Evolutionary conservation across 2,329 filamentous ascomycete species (phyloP).

Genomic region (Ascochyta pisi): DNA sequence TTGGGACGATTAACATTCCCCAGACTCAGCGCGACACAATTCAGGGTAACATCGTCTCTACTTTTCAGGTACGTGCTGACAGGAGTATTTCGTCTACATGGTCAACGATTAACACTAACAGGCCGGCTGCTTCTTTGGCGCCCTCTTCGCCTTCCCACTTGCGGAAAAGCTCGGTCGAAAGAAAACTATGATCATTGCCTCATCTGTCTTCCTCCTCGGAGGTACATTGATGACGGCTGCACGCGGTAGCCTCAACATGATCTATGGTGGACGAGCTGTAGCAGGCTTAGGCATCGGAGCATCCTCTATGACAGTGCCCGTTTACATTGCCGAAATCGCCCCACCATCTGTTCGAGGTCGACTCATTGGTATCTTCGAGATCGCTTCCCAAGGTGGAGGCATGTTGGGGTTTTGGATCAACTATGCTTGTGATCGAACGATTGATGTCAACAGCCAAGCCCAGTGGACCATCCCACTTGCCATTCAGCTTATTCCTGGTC

Average conservation of each 20-base stretch:
- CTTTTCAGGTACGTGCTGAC: constrained; percentile 38
- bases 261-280: constrained; percentile 47
- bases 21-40: constrained; percentile 45
- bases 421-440: constrained; percentile 51
- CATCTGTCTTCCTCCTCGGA: constrained; percentile 53
- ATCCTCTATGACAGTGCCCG: constrained; percentile 47
- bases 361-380: constrained; percentile 71
- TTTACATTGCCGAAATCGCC: constrained; percentile 52
- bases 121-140: constrained; percentile 50
- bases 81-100: neutral
- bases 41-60: constrained; percentile 50
- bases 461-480: constrained; percentile 71
- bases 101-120: neutral
- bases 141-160: constrained; percentile 54
- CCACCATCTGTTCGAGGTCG: constrained; percentile 70
- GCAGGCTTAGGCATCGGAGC: constrained; percentile 51
- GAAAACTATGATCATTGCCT: constrained; percentile 56
- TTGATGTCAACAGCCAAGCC: constrained; percentile 52
- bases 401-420: constrained; percentile 55
- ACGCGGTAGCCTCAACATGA: constrained; percentile 44
- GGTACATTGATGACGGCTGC: constrained; percentile 51
- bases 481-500: constrained; percentile 52
- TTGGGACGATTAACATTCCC: constrained; percentile 39
- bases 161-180: constrained; percentile 59
- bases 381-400: constrained; percentile 69